Evolutionary conservation across 148 eudicot species (phyloP).

Genomic region (Spergularia marina): DNA sequence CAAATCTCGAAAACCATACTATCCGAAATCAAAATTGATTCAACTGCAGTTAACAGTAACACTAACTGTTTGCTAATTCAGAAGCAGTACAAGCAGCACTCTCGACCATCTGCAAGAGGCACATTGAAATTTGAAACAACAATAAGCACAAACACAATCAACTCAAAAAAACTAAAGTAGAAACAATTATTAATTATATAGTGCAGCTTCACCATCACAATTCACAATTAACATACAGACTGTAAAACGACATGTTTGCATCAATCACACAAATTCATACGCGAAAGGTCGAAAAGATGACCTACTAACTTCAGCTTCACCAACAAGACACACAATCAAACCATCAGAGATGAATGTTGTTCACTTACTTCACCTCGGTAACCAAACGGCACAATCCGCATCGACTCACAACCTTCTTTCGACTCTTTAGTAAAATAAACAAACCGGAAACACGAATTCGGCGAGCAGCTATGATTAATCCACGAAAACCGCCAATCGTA

Average conservation of each 20-base stretch:
- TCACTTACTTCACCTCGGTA: neutral
- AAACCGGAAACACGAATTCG: conserved; percentile 61
- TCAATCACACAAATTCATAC: too few relatives aligned
- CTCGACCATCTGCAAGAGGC: conserved; percentile 8
- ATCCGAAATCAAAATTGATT: neutral
- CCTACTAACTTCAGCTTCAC: too few relatives aligned
- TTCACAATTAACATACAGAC: too few relatives aligned
- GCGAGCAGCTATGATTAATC: conserved; percentile 83
- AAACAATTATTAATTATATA: too few relatives aligned
- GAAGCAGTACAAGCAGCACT: neutral
- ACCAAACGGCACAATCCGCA: conserved; percentile 32
- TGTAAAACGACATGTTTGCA: too few relatives aligned
- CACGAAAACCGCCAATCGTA: conserved; percentile 60
- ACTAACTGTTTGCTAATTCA: conserved; percentile 30
- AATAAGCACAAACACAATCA: neutral
- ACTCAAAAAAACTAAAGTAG: neutral
- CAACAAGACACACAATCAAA: too few relatives aligned
- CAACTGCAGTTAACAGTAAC: neutral
- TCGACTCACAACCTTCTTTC: neutral
- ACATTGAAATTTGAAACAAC: neutral
- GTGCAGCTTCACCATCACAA: too few relatives aligned
- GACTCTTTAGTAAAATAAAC: neutral
- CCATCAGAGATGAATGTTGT: too few relatives aligned
- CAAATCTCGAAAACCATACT: neutral
- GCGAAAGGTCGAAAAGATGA: too few relatives aligned